These are phyloP conservation scores for Tulasnella sp. DNA, from an alignment of 768 basidiomycete species.

Conservation along the genomic window DNA sequence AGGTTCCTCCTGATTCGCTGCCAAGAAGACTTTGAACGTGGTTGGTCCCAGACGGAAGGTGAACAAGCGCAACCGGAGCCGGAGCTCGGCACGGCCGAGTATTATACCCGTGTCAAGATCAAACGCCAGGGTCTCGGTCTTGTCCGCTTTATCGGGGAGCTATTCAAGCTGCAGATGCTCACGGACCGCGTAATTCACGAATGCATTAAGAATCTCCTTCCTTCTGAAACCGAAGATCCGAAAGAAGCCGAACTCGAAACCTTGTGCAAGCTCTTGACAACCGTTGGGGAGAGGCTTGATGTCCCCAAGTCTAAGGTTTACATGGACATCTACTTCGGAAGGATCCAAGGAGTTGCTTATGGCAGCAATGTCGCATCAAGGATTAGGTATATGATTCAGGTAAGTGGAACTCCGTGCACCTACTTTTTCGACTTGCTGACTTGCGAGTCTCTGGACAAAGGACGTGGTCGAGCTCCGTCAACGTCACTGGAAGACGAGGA, in stretches of 20 bases:
- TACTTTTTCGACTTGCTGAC: not conserved
- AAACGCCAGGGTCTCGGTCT: conserved; percentile 47
- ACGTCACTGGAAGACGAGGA: conserved; percentile 73
- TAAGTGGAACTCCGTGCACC: conserved; percentile 32
- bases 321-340: conserved; percentile 42
- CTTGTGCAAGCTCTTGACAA: conserved; percentile 44
- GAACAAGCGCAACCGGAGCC: conserved; percentile 38
- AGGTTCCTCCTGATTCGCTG: conserved; percentile 48
- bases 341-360: conserved; percentile 38
- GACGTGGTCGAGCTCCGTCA: conserved; percentile 86
- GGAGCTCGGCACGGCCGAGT: conserved; percentile 35
- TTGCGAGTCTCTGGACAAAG: conserved; percentile 44
- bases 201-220: conserved; percentile 43
- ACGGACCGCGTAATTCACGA: conserved; percentile 45
- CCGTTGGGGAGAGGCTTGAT: conserved; percentile 43
- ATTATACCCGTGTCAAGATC: conserved; percentile 46
- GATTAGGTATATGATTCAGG: conserved; percentile 45
- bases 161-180: conserved; percentile 47
- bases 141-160: conserved; percentile 47
- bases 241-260: conserved; percentile 49
- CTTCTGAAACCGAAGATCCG: conserved; percentile 41
- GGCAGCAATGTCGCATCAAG: conserved; percentile 37
- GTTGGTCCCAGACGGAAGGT: conserved; percentile 66
- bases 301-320: conserved; percentile 35
- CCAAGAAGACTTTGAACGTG: conserved; percentile 50